Evolutionary conservation across 805 yeast species (phyloP).

Genomic region (Clavispora vitiphila): DNA sequence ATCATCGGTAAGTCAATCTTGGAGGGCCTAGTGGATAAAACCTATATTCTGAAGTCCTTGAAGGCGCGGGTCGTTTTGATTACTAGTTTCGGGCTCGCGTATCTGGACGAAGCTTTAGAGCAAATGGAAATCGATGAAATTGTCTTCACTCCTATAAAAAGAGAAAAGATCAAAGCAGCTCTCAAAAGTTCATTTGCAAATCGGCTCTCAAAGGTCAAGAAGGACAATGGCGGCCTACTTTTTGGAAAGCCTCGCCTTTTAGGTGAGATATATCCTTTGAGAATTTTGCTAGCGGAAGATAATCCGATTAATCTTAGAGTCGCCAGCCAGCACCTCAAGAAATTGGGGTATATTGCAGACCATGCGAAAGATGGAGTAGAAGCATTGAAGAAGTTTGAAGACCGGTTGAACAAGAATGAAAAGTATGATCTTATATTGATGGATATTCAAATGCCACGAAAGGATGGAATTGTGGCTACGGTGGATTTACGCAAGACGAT

Average conservation of each 20-base stretch:
- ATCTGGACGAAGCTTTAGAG: conserved; percentile 18
- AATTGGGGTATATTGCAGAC: conserved; percentile 47
- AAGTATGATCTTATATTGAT: conserved; percentile 49
- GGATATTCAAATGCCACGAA: conserved; percentile 53
- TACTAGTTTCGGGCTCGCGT: conserved; percentile 26
- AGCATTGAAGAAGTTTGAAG: conserved; percentile 33
- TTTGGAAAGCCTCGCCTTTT: background rate
- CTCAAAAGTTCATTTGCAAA: background rate
- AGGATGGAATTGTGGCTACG: conserved; percentile 54
- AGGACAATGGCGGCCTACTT: background rate
- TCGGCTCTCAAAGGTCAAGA: background rate
- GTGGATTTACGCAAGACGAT: conserved; percentile 32
- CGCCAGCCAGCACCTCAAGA: conserved; percentile 44
- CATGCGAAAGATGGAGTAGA: conserved; percentile 50
- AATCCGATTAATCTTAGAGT: conserved; percentile 46
- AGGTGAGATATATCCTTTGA: conserved; percentile 30
- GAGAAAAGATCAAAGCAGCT: conserved; percentile 17
- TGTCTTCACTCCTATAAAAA: conserved; percentile 26
- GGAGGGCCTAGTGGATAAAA: conserved; percentile 2
- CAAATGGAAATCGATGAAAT: conserved; percentile 18
- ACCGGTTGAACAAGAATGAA: conserved; percentile 17
- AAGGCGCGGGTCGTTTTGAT: conserved; percentile 18
- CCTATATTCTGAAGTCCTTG: background rate
- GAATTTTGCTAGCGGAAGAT: conserved; percentile 52
- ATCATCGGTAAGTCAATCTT: conserved; percentile 18